Percentiles rank a stretch among this genome's conserved stretches.
Evolutionary conservation across 257 asterid species (phyloP).

Genomic region (Oldenlandia corymbosa): DNA sequence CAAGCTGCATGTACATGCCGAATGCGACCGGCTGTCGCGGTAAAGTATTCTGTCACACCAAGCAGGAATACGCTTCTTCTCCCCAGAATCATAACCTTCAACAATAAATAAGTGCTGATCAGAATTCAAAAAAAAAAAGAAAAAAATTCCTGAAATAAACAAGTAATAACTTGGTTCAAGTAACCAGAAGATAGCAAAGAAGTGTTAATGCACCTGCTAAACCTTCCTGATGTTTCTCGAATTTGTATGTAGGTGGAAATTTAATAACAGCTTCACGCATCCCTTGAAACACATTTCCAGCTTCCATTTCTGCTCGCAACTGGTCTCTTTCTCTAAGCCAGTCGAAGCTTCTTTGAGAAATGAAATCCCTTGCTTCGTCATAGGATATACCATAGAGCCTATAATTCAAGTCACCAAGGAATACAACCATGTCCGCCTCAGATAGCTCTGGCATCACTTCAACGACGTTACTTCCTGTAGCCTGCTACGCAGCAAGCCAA

Average conservation of each 20-base stretch:
- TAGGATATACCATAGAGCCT: constrained; percentile 86
- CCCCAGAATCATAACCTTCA: constrained; percentile 96
- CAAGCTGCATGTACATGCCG: constrained; percentile 67
- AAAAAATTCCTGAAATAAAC: background rate
- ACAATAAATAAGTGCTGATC: too few relatives aligned
- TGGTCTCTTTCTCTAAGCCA: constrained; percentile 97
- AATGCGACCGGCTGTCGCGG: constrained; percentile 76
- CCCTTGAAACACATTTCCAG: constrained; percentile 96
- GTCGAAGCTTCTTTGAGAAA: constrained; percentile 93
- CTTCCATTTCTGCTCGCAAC: constrained; percentile 78
- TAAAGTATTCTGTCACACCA: constrained; percentile 98
- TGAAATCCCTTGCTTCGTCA: constrained; percentile 94
- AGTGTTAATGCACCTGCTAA: constrained; percentile 60
- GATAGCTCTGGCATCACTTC: constrained; percentile 86
- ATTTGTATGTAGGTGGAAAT: constrained; percentile 97
- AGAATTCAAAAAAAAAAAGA: background rate
- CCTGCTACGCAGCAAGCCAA: constrained; percentile 28
- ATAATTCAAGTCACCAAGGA: constrained; percentile 94
- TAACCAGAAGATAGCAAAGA: background rate
- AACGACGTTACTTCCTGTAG: constrained; percentile 37
- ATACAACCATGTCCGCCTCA: constrained; percentile 93
- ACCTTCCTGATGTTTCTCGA: constrained; percentile 86
- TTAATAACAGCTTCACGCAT: constrained; percentile 90
- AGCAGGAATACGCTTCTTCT: constrained; percentile 97
- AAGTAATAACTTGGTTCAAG: background rate